Conservation (phyloP, 1,284 basidiomycete species). For the Ustilago vetiveriae region DNA sequence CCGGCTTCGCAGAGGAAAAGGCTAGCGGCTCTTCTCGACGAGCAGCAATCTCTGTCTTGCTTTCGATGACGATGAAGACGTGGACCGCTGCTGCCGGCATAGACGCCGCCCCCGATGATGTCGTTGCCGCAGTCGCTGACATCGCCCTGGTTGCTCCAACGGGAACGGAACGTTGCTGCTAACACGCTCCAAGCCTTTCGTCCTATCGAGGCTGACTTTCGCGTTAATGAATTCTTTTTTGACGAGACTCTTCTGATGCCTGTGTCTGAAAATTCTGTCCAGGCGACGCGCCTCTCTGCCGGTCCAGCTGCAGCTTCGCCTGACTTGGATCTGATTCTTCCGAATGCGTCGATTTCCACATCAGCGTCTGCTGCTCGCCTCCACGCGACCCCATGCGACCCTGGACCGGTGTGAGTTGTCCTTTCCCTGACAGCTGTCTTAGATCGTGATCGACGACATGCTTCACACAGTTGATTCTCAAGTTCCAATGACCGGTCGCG, state of each 20-base stretch:
- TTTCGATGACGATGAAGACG: not conserved
- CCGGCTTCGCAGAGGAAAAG: too few species aligned
- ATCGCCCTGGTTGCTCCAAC: not conserved
- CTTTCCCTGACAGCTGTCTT: not conserved
- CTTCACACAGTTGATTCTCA: constrained; percentile 1
- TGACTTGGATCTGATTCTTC: constrained; percentile 7
- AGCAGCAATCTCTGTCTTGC: not conserved
- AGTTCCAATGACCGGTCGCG: not conserved
- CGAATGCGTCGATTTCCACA: constrained; percentile 33
- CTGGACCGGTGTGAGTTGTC: too few species aligned
- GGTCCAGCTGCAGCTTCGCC: constrained; percentile 5
- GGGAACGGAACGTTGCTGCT: not conserved
- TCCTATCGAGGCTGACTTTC: constrained; percentile 10
- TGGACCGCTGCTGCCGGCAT: not conserved
- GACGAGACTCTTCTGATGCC: not conserved
- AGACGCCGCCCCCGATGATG: not conserved
- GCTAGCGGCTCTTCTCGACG: too few species aligned
- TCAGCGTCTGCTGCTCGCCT: constrained; percentile 1
- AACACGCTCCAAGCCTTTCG: constrained; percentile 6
- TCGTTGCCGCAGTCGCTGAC: not conserved
- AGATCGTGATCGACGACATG: constrained; percentile 21
- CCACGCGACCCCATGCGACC: constrained; percentile 9
- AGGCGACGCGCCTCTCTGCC: not conserved
- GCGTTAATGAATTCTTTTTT: constrained; percentile 10
- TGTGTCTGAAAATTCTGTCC: constrained; percentile 1